These are phyloP conservation scores for Phytophthora gonapodyides DNA, from an alignment of 352 stramenopile species.

Conservation along the genomic window DNA sequence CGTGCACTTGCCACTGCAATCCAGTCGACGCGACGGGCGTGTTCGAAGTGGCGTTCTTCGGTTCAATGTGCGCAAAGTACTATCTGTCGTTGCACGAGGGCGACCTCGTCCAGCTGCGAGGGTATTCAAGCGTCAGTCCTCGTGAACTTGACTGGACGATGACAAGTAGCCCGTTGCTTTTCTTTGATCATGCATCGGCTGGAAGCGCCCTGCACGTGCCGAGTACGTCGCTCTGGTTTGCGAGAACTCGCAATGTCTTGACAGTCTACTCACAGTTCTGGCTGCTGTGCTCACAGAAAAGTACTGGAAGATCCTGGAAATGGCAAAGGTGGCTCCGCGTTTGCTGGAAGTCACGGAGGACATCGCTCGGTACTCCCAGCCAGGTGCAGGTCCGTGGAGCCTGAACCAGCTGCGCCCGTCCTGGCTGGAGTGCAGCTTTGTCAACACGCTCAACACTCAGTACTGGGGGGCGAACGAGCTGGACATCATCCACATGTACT, in stretches of 20 bases:
- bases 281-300: constrained; percentile 39
- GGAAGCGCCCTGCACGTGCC: constrained; percentile 43
- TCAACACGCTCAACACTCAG: constrained; percentile 39
- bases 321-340: constrained; percentile 30
- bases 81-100: constrained; percentile 60
- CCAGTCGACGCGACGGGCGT: constrained; percentile 48
- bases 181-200: constrained; percentile 39
- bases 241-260: neutral
- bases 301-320: constrained; percentile 60
- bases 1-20: neutral
- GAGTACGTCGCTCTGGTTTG: constrained; percentile 26
- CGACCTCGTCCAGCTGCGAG: constrained; percentile 60
- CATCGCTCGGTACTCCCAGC: constrained; percentile 1
- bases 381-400: neutral
- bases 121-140: constrained; percentile 35
- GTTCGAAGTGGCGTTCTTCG: constrained; percentile 71
- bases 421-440: constrained; percentile 57
- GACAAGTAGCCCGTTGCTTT: constrained; percentile 29
- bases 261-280: constrained; percentile 1
- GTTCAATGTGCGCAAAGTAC: constrained; percentile 64
- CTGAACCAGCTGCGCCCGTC: constrained; percentile 20
- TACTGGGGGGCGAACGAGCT: constrained; percentile 27
- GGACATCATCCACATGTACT: constrained; percentile 35
- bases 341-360: constrained; percentile 16
- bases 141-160: constrained; percentile 17